phyloP scores from a whole-genome alignment of 2,329 filamentous ascomycete genomes.

The Epichloe sibirici region DNA sequence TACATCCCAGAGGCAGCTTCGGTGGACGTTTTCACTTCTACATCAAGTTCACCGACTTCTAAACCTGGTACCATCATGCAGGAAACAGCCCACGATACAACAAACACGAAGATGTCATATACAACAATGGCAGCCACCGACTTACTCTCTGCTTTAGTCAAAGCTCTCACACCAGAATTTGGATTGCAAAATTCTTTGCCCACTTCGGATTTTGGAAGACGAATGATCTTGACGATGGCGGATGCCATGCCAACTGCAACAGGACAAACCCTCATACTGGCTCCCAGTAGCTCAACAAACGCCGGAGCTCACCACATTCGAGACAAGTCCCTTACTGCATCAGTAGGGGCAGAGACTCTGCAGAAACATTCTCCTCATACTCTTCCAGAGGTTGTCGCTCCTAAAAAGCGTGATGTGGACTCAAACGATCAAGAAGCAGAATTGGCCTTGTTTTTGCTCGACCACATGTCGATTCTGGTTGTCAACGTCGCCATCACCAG shows the following conservation, averaged over 20 bases:
- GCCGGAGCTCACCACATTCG: background rate
- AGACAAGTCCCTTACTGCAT: background rate
- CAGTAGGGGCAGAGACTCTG: background rate
- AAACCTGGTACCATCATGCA: background rate
- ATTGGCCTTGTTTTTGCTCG: constrained; percentile 8
- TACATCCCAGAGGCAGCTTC: background rate
- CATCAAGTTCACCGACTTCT: background rate
- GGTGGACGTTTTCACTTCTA: background rate
- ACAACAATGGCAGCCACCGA: background rate
- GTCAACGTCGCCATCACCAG: constrained; percentile 10
- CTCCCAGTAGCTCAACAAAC: background rate
- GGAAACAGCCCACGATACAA: background rate
- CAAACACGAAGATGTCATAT: background rate
- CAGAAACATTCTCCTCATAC: background rate
- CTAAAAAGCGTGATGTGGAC: background rate
- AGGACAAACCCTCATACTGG: background rate
- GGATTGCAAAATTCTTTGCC: background rate
- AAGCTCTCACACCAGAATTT: constrained; percentile 6
- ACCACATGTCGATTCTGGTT: constrained; percentile 10
- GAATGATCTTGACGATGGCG: background rate
- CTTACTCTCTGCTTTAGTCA: constrained; percentile 9
- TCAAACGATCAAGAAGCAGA: background rate
- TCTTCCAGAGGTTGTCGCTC: background rate
- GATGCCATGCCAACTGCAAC: background rate
- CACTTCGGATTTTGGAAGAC: background rate